Evolutionary conservation across 2,329 filamentous ascomycete species (phyloP).

Genomic region (Rutstroemia sp.): DNA sequence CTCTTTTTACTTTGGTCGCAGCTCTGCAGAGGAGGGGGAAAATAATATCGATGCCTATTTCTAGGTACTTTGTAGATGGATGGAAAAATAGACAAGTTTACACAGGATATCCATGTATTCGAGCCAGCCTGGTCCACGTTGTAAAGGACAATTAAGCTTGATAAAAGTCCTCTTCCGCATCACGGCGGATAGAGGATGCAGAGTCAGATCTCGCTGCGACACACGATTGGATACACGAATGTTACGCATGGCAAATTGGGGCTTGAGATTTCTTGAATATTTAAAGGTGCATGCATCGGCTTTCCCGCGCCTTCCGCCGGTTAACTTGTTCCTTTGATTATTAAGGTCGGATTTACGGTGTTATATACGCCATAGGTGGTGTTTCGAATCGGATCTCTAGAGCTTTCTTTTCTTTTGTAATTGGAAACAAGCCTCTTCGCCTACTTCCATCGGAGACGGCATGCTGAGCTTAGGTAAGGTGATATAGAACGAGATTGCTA

Average conservation of each 20-base stretch:
- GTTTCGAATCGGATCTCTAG: not conserved
- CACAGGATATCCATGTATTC: no score
- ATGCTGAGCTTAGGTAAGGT: no score
- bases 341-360: not conserved
- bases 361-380: not conserved
- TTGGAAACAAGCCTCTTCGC: no score
- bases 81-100: no score
- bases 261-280: not conserved
- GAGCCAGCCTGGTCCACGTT: not conserved
- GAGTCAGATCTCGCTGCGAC: not conserved
- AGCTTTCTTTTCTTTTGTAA: no score
- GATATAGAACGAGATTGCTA: no score
- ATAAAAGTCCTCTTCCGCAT: not conserved
- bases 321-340: not conserved
- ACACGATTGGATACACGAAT: not conserved
- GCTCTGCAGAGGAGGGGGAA: no score
- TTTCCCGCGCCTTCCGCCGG: not conserved
- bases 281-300: constrained; percentile 5
- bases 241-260: not conserved
- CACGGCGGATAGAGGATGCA: not conserved
- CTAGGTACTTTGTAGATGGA: no score
- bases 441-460: no score
- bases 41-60: no score
- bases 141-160: not conserved
- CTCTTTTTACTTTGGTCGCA: not conserved